Evolutionary conservation across 257 asterid species (phyloP).

Genomic region (Handroanthus guayacan): DNA sequence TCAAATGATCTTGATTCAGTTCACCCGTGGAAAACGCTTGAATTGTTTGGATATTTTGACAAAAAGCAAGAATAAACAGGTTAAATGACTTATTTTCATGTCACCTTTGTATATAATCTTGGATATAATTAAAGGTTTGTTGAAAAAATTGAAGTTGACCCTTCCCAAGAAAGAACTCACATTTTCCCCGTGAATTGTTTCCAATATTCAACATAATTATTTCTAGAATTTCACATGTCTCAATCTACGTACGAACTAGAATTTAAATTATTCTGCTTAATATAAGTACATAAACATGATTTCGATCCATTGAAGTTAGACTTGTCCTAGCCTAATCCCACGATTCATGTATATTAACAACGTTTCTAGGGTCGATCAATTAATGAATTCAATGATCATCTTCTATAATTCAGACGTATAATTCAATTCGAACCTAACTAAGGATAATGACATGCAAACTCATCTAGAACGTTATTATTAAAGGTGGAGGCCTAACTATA

Average conservation of each 20-base stretch:
- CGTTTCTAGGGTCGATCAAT: not conserved
- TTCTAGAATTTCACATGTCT: conserved; percentile 19
- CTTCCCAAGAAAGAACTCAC: not conserved
- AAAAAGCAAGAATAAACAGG: no score
- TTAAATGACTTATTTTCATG: no score
- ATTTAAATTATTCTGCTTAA: not conserved
- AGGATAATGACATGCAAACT: conserved; percentile 26
- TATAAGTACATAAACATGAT: not conserved
- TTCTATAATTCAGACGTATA: conserved; percentile 3
- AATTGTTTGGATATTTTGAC: no score
- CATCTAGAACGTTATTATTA: not conserved
- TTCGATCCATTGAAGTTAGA: conserved; percentile 25
- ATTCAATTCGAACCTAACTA: conserved; percentile 36
- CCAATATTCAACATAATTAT: not conserved
- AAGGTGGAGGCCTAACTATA: conserved; percentile 7
- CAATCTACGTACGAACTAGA: not conserved
- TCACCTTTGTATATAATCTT: no score
- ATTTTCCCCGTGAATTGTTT: conserved; percentile 7
- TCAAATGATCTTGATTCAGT: no score
- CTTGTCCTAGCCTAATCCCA: not conserved
- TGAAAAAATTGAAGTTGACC: not conserved
- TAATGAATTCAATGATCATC: conserved; percentile 17
- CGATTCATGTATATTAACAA: conserved; percentile 27
- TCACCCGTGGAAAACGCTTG: no score
- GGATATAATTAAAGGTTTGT: not conserved